A percentile compares a stretch with the other conserved stretches of the same genome.
Evolutionary conservation across 805 yeast species (phyloP).

Genomic region (Kodamaea restingae): DNA sequence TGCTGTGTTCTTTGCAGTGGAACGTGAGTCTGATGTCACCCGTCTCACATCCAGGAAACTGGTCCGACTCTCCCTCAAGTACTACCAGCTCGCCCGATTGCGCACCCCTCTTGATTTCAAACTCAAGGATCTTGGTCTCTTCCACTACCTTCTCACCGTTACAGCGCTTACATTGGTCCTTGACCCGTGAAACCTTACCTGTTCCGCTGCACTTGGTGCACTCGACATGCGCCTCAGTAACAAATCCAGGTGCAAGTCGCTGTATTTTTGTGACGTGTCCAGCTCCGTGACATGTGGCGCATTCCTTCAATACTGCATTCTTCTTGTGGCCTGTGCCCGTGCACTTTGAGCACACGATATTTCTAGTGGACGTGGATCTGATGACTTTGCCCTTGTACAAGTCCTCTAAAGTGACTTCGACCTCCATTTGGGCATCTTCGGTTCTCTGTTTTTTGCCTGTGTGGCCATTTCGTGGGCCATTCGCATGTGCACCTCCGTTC

Average conservation of each 20-base stretch:
- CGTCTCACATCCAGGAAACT: constrained; percentile 63
- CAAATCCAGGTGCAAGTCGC: constrained; percentile 71
- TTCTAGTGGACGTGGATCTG: constrained; percentile 67
- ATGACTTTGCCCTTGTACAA: constrained; percentile 76
- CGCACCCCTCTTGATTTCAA: constrained; percentile 72
- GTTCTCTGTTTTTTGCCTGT: constrained; percentile 39
- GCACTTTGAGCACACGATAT: constrained; percentile 69
- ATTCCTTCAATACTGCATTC: constrained; percentile 50
- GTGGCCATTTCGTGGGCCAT: constrained; percentile 12
- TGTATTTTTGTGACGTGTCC: constrained; percentile 60
- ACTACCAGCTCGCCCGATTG: constrained; percentile 56
- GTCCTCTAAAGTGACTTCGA: constrained; percentile 67
- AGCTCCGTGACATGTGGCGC: constrained; percentile 68
- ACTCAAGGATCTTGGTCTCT: constrained; percentile 70
- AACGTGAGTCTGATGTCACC: constrained; percentile 75
- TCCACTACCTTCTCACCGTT: constrained; percentile 57
- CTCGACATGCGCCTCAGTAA: constrained; percentile 54
- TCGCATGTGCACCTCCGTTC: constrained; percentile 23
- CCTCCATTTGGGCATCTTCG: constrained; percentile 62
- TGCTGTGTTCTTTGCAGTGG: constrained; percentile 44
- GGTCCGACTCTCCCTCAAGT: constrained; percentile 70
- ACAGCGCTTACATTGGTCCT: constrained; percentile 78
- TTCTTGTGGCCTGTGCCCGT: constrained; percentile 71
- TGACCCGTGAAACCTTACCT: constrained; percentile 56
- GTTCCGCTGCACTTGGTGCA: constrained; percentile 71